phyloP scores from a whole-genome alignment of 176 grass and related monocot species.

The Hordeum marinum region DNA sequence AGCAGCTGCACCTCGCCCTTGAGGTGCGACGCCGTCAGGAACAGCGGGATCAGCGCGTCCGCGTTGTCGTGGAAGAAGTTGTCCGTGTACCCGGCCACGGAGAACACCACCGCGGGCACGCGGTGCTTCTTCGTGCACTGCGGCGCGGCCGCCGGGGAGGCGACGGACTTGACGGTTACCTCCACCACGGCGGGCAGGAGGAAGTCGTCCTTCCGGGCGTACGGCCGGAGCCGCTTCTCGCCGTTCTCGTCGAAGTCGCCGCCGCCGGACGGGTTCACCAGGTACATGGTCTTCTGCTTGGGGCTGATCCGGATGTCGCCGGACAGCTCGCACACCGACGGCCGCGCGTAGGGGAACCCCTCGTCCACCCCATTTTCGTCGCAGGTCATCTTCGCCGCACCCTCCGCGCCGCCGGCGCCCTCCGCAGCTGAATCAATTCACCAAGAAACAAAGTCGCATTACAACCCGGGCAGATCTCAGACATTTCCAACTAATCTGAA shows the following conservation, averaged over 20 bases:
- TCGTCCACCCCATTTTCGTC: constrained; percentile 58
- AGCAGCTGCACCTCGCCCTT: constrained; percentile 16
- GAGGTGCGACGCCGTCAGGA: background rate
- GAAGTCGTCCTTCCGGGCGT: constrained; percentile 7
- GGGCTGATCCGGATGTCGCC: constrained; percentile 64
- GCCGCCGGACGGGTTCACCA: constrained; percentile 15
- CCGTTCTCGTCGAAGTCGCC: background rate
- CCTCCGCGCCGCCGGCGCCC: background rate
- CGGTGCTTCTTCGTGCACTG: background rate
- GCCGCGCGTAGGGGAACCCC: constrained; percentile 72
- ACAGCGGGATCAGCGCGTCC: constrained; percentile 14
- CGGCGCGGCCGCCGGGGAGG: background rate
- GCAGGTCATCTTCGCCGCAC: constrained; percentile 39
- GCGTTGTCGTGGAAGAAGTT: constrained; percentile 19
- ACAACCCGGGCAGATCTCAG: constrained; percentile 18
- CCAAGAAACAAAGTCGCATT: background rate
- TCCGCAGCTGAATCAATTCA: background rate
- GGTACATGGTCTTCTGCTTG: constrained; percentile 48
- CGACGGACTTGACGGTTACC: background rate
- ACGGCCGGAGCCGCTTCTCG: background rate
- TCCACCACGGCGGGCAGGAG: constrained; percentile 1
- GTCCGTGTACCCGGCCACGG: background rate
- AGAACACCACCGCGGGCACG: background rate
- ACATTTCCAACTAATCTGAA: background rate
- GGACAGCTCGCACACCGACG: constrained; percentile 55